Percentiles rank a stretch among this genome's conserved stretches.
These are phyloP conservation scores for Schizochytrium sp. DNA, from an alignment of 108 stramenopile genomes.

Conservation along the genomic window DNA sequence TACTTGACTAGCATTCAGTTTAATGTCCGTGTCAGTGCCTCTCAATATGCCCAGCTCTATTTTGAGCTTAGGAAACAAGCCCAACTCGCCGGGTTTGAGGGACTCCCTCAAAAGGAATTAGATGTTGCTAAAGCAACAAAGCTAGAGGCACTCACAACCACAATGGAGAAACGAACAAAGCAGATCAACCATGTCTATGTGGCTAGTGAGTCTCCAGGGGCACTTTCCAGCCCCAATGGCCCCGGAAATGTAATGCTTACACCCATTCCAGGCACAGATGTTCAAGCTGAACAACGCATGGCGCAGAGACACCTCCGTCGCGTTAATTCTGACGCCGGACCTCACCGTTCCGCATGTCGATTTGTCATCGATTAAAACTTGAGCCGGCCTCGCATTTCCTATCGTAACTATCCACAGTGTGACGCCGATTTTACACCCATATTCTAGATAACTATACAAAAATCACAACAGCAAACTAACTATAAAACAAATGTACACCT, in stretches of 20 bases:
- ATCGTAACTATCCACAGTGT: neutral
- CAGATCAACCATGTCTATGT: neutral
- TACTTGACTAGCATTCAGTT: constrained; percentile 60
- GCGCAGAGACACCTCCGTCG: neutral
- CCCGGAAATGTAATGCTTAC: neutral
- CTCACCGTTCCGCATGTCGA: neutral
- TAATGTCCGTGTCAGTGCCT: constrained; percentile 37
- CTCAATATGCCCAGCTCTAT: constrained; percentile 35
- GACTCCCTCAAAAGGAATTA: constrained; percentile 40
- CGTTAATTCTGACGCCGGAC: constrained; percentile 39
- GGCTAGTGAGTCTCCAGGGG: neutral
- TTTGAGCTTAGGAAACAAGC: constrained; percentile 55
- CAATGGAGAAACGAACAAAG: constrained; percentile 55
- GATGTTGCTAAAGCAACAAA: constrained; percentile 39
- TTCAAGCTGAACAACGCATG: neutral
- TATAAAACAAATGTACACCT: too few relatives aligned
- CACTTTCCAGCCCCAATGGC: neutral
- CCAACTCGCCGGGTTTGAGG: constrained; percentile 1
- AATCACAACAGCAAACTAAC: too few relatives aligned
- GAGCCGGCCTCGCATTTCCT: neutral
- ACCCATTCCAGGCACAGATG: neutral
- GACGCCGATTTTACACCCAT: neutral
- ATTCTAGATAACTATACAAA: neutral
- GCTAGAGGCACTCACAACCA: constrained; percentile 47
- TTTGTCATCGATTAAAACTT: constrained; percentile 19